Base-by-base conservation (phyloP, 2,329 filamentous ascomycete genomes). In the Xylariaceae sp. region DNA sequence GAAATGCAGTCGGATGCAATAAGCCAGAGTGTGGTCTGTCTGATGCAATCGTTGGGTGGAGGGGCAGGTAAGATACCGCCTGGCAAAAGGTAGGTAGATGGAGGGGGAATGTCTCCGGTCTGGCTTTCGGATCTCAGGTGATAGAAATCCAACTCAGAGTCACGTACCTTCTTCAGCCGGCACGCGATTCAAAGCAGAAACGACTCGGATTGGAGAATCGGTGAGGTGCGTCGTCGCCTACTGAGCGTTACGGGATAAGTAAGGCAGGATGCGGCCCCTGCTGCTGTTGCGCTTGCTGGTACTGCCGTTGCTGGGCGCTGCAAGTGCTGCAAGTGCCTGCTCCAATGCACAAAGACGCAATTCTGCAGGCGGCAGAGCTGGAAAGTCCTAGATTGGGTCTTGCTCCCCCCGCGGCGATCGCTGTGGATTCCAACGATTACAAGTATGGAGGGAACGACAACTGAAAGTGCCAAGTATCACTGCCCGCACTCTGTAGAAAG, bases 1-100 rank as follows among this genome's bases (percentile, higher is more conserved):
- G 36, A 41, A 32, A 47, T 29, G 36, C 39, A 45, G 36, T 29
- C 30, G 37, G 45, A 24, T 34, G 18, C 34, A 36, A 38, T n/a
- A n/a, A n/a, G n/a, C n/a, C n/a, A n/a, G n/a, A n/a, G n/a, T 34
- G 12, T 34, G 7, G n/a, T 34, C 32, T 34, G 32, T 18, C 32
- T n/a, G n/a, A n/a, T n/a, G n/a, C n/a, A n/a, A n/a, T n/a, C n/a
- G n/a, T n/a, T n/a, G n/a, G n/a, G n/a, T n/a, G n/a, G n/a, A n/a
- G n/a, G n/a, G n/a, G n/a, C n/a, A n/a, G n/a, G n/a, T n/a, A n/a
- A n/a, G n/a, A n/a, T n/a, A n/a, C n/a, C 11, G 22, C 11, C 22
- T 26, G 22, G 22, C 22, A 26, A 11, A 26, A 26, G n/a, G n/a
- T n/a, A n/a, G n/a, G n/a, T 26, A 26, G 22, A 26, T n/a, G n/a